These are phyloP conservation scores for Aureobasidium namibiae DNA, from an alignment of 2,329 filamentous ascomycete genomes.

Conservation along the genomic window DNA sequence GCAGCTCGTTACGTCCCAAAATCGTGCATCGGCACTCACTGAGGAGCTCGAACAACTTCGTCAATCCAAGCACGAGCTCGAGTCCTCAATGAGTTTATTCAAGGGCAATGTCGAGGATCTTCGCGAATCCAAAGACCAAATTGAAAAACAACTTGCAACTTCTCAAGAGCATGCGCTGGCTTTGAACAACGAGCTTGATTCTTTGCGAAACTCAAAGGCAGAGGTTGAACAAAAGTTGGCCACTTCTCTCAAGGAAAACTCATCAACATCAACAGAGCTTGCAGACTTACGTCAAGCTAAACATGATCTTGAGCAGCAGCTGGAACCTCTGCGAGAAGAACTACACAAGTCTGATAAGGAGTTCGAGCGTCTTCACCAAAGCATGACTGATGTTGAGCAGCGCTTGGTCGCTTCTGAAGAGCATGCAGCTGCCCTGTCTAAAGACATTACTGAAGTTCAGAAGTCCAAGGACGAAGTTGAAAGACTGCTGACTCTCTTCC, in stretches of 20 bases:
- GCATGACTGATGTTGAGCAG: conserved; percentile 8
- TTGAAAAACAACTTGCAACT: not conserved
- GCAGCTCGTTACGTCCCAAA: not conserved
- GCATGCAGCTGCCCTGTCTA: not conserved
- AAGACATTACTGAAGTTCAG: not conserved
- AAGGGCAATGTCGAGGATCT: not conserved
- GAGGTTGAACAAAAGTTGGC: conserved; percentile 6
- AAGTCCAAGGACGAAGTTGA: conserved; percentile 8
- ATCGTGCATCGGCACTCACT: not conserved
- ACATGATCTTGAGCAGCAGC: conserved; percentile 6
- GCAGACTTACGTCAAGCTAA: not conserved
- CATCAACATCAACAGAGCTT: not conserved
- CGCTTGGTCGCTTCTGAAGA: not conserved
- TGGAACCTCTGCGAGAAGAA: not conserved
- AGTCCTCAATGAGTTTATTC: not conserved
- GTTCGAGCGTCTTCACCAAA: not conserved
- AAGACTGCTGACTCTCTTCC: not conserved
- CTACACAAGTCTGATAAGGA: not conserved
- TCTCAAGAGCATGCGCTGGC: not conserved
- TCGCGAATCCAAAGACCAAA: not conserved
- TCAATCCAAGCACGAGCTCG: conserved; percentile 11
- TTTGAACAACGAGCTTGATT: not conserved
- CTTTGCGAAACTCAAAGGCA: not conserved
- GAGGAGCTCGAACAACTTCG: conserved; percentile 8
- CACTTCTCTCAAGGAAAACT: not conserved